Base-by-base conservation (phyloP, 495 filamentous ascomycete genomes). In the Ascobolus immersus region DNA sequence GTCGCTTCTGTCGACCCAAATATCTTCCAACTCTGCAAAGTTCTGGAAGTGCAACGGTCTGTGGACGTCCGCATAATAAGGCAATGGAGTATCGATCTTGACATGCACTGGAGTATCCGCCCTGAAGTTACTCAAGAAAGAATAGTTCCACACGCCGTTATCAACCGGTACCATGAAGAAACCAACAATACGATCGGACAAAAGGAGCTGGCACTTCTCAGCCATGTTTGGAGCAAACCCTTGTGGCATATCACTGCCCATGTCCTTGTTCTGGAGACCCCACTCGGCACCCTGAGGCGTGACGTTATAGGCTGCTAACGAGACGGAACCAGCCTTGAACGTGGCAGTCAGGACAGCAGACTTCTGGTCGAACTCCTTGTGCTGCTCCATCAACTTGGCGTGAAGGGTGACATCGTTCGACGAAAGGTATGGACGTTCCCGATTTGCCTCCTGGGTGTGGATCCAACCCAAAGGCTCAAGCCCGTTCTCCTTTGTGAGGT, bases 271-370 rank as follows among this genome's bases (percentile, higher is more conserved):
- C 50, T 94, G 80, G 4, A 68, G 77, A 38, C 89, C 89, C 89
- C 89, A 99, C 52, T 84, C 82, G 60, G 84, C 94, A 28, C 89
- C 89, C 25, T 71, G 53, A 4, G 89, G 84, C 2, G 80, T 91
- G 20, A 94, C 66, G 11, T 71, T 70, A 75, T 80, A 99, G 17
- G 86, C 81, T 2, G 79, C 73, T 28, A 99, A 66, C 2, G 82
- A 92, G 26, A 94, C 89, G 32, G 81, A 91, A 37, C 89, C 89
- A n/a, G 89, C 89, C 4, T 89, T 94, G 61, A 99, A 99, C 14
- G 82, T 78, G 21, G 93, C 82, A 9, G 82, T 86, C 65, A 99
- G 80, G 23, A 78, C 92, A 38, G 93, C 68, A 4, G 79, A 92
- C 56, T 89, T 80, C 63, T 86, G 84, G 53, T 90, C 77, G 82